Base-by-base conservation (phyloP, 495 filamentous ascomycete species). In the Monascus purpureus region DNA sequence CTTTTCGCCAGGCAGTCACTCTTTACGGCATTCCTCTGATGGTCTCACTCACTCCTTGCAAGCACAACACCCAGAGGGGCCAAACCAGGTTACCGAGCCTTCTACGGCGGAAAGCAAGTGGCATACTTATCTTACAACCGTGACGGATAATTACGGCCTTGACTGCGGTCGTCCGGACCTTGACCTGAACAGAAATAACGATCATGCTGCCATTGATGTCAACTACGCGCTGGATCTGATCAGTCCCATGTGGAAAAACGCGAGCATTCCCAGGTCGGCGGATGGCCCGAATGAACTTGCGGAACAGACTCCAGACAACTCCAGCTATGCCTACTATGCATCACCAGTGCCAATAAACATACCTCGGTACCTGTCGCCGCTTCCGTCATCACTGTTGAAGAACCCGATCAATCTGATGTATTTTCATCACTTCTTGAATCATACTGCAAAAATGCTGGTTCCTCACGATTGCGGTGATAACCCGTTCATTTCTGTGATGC, bases 401-500 rank as follows among this genome's bases (percentile, higher is more conserved):
- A 83, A 82, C 46, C 79, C 74, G 13, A 83, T 86, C 71, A 84
- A 86, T 46, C 51, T 88, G 28, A 68, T 87, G 41, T 73, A 73
- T 40, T 73, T 72, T 39, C 80, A 87, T 55, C 80, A 85, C 52
- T 87, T 85, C 50, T 53, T 85, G 35, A 80, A 82, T 43, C 77
- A 87, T 52, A 87, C 80, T 7, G 80, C 80, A 4, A 57, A 69
- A 28, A 75, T 81, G 40, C 57, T 86, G 17, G 77, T 84, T 5
- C 78, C 80, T 0, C 80, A 88, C 47, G 77, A 85, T 40, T 79
- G 80, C 52, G 54, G 65, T 36, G 65, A 73, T 27, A 88, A 88
- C 50, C 76, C 80, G 0, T 84, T 88, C 45, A 63, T 72, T 25
- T 75, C 61, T 7, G 73, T 85, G 15, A 50, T 90, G 6, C 77